Evolutionary conservation across 441 rosid species (phyloP), one percentile per base, ranked within the genome.

Genomic region (Mallotus repandus): DNA sequence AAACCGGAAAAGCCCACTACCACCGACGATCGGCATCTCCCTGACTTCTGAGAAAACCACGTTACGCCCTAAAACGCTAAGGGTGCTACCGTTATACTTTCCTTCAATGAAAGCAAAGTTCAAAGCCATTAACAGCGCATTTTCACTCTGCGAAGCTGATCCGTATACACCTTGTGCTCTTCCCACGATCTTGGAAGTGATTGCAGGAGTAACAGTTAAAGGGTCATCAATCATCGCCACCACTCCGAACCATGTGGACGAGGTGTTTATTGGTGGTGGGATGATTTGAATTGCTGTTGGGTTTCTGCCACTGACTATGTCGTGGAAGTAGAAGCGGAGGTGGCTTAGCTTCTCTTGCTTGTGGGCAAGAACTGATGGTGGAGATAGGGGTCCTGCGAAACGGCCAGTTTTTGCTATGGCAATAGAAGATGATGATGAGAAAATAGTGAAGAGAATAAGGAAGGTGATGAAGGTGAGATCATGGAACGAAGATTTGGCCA

Each of bases 131-230:
- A 85, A 65, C 3, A 85, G 61, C 7, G 80, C 74, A 12, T 77
- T 0, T 29, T 82, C 87, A 7, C 19, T 59, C 49, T 81, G 89
- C 0, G 86, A 73, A 0, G 89, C 88, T 0, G 76, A 52, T 3
- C 81, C 86, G 52, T 84, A 85, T 21, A 84, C 69, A 73, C 89
- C 89, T 41, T 87, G 88, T 0, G 88, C 88, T 46, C 74, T 74
- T 1, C 91, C 91, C 32, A 87, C 80, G 1, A 64, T 38, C 76
- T 74, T 81, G 2, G 91, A 87, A 69, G 50, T 73, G 21, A 29
- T n/a, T 4, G 73, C 81, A 0, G 88, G 86, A 43, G 67, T 74
- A 7, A 58, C 43, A 2, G 91, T 87, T 66, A 87, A 54, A 0
- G 84, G 86, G 57, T 85, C 85, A 38, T 87, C 87, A 45, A 83